These are phyloP conservation scores for Boletus speciosus DNA, from an alignment of 768 basidiomycete genomes.

Conservation along the genomic window DNA sequence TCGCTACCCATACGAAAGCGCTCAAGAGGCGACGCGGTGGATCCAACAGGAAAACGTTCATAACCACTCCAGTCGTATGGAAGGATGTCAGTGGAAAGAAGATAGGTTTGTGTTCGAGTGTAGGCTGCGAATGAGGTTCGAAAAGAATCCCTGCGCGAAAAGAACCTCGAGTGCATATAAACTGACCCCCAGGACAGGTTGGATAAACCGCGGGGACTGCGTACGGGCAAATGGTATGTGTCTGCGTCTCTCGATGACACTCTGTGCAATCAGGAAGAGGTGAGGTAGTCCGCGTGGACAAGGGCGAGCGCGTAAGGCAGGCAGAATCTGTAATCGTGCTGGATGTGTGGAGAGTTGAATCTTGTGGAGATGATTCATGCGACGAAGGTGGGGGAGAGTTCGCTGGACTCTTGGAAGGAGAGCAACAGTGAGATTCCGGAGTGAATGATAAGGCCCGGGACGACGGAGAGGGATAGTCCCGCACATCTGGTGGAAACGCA, in stretches of 20 bases:
- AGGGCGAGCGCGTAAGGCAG: conserved; percentile 19
- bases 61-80: conserved; percentile 62
- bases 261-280: conserved; percentile 21
- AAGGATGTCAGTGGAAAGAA: conserved; percentile 64
- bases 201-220: conserved; percentile 3
- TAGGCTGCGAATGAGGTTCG: conserved; percentile 11
- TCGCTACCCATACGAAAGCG: conserved; percentile 67
- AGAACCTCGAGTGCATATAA: not conserved
- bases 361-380: conserved; percentile 26
- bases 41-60: conserved; percentile 76
- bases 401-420: conserved; percentile 25
- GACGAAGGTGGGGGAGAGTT: conserved; percentile 30
- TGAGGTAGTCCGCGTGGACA: conserved; percentile 19
- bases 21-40: conserved; percentile 57
- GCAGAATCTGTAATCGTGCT: conserved; percentile 5
- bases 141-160: conserved; percentile 8
- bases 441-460: conserved; percentile 13
- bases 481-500: conserved; percentile 50
- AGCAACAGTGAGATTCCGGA: conserved; percentile 12
- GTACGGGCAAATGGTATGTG: conserved; percentile 1
- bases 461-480: conserved; percentile 29
- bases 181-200: conserved; percentile 4
- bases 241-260: conserved; percentile 13
- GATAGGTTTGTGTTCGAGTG: conserved; percentile 34
- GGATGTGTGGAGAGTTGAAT: conserved; percentile 16